Base-by-base conservation (phyloP, 495 filamentous ascomycete genomes). In the Oidiodendron maius region DNA sequence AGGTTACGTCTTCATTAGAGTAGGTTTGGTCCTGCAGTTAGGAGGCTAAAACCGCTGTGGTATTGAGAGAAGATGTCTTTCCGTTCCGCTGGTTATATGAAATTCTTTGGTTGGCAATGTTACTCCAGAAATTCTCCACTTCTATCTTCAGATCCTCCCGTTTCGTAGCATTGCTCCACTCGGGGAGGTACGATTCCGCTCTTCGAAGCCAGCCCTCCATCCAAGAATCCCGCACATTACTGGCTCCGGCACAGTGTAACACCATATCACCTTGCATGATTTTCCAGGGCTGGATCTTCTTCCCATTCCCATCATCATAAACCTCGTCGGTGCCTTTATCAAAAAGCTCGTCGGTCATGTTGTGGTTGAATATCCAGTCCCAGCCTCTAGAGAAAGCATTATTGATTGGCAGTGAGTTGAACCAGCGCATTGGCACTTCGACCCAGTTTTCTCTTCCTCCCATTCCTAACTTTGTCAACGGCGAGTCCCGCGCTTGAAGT, bases 131-230 rank as follows among this genome's bases (percentile, higher is more conserved):
- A 1, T 18, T 18, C 10, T n/a, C 12, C 21, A 18, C 8, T 2
- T 40, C 37, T 1, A 40, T 40, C 17, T 40, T 40, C 37, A 40
- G 17, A 40, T 17, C 37, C 10, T 40, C 37, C 17, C 21, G 13
- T 18, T 13, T 40, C 13, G 37, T 40, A 40, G 17, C 37, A 40
- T 40, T 40, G 17, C 37, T 40, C 37, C 37, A 40, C 17, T 40
- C 13, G 1, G 37, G 37, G 10, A 40, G 17, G 37, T 40, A 40
- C 17, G 37, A n/a, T 18, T 40, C 37, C 2, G 37, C 37, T 18
- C 37, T 40, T 18, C 21, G 10, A 40, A 40, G 13, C 37, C 37
- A 40, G 21, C 15, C 15, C 2, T 18, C 37, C 37, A 40, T 40
- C 37, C 37, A 40, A 40, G 15, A 17, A 10, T 40, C 37, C 37